phyloP scores from a whole-genome alignment of 305 asterid species.

The Euphrasia arctica region DNA sequence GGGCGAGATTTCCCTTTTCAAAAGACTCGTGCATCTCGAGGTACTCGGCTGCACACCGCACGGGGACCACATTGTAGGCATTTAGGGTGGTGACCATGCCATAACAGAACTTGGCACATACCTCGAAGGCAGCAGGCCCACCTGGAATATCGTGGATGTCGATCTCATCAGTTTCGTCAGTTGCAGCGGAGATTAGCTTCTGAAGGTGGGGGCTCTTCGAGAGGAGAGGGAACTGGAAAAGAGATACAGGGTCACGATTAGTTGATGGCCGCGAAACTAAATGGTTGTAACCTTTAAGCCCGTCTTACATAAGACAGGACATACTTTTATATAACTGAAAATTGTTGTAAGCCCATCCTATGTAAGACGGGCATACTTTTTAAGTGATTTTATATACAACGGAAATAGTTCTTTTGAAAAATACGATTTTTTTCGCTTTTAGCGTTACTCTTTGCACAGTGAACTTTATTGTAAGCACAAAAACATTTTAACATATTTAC shows the following conservation, averaged over 20 bases:
- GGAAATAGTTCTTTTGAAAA: too few species aligned
- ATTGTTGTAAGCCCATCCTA: too few species aligned
- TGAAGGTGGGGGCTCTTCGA: conserved; percentile 76
- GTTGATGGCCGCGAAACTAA: too few species aligned
- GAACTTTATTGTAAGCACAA: too few species aligned
- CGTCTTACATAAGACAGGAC: too few species aligned
- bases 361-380: too few species aligned
- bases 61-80: conserved; percentile 72
- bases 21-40: conserved; percentile 77
- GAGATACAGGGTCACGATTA: not conserved
- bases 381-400: too few species aligned
- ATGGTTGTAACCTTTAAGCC: too few species aligned
- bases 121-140: conserved; percentile 77
- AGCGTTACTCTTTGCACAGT: too few species aligned
- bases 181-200: conserved; percentile 40
- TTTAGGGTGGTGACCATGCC: conserved; percentile 82
- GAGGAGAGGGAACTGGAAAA: conserved; percentile 78
- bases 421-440: too few species aligned
- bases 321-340: too few species aligned
- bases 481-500: too few species aligned
- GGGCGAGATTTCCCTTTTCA: conserved; percentile 76
- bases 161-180: conserved; percentile 50
- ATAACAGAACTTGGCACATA: conserved; percentile 80
- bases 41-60: conserved; percentile 85
- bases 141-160: conserved; percentile 74